Percentiles rank a stretch among this genome's conserved stretches.
Evolutionary conservation across 805 yeast genomes (phyloP).

Genomic region (Wickerhamiella siamensis): DNA sequence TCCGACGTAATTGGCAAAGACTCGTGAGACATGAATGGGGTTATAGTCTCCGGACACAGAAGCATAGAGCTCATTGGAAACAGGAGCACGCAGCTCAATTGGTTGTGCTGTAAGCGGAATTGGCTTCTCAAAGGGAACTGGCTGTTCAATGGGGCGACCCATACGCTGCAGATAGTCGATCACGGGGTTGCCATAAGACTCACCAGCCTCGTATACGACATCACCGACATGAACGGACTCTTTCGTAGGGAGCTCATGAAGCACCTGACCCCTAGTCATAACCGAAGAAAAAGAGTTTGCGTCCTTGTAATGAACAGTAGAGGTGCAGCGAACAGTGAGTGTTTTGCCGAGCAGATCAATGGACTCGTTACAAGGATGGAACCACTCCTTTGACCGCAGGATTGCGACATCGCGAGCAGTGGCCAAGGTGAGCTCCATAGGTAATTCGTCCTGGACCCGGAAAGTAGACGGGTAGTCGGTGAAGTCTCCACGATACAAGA

Average conservation of each 20-base stretch:
- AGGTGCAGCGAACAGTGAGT: constrained; percentile 77
- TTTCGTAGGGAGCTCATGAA: constrained; percentile 80
- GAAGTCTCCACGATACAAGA: constrained; percentile 92
- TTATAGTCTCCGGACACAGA: constrained; percentile 96
- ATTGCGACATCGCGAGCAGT: constrained; percentile 85
- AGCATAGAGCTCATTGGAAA: constrained; percentile 92
- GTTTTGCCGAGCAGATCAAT: constrained; percentile 59
- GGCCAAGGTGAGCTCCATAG: constrained; percentile 60
- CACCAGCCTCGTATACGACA: constrained; percentile 78
- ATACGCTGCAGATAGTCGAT: constrained; percentile 82
- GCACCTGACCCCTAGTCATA: constrained; percentile 69
- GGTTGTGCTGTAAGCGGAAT: constrained; percentile 59
- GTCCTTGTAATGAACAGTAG: constrained; percentile 68
- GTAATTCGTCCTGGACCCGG: constrained; percentile 74
- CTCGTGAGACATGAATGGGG: constrained; percentile 95
- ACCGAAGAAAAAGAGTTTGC: constrained; percentile 66
- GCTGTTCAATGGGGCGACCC: constrained; percentile 90
- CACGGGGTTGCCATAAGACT: constrained; percentile 94
- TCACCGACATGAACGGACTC: constrained; percentile 74
- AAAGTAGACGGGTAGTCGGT: constrained; percentile 81
- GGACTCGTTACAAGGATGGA: constrained; percentile 47
- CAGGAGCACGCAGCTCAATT: constrained; percentile 57
- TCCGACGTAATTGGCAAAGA: constrained; percentile 82
- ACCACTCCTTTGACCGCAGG: constrained; percentile 93
- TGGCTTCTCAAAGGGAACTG: constrained; percentile 74